These are phyloP conservation scores for Rubia yunnanensis DNA, from an alignment of 257 asterid species.

Conservation along the genomic window DNA sequence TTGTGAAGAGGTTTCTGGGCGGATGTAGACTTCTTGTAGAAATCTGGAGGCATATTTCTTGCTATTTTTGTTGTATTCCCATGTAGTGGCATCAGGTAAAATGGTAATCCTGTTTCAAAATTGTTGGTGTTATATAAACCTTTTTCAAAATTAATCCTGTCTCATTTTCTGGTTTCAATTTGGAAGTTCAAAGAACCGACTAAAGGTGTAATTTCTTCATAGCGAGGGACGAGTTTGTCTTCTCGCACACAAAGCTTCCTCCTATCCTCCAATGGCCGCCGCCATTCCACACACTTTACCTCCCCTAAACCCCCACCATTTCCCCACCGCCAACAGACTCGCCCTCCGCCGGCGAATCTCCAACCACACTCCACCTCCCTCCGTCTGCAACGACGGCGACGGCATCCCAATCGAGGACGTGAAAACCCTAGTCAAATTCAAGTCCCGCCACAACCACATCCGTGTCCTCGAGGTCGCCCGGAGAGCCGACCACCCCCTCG, in stretches of 20 bases:
- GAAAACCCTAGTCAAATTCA: conserved; percentile 68
- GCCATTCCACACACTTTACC: background rate
- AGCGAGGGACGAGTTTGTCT: no score
- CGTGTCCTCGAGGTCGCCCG: conserved; percentile 76
- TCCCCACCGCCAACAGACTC: background rate
- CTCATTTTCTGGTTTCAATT: no score
- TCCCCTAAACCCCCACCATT: background rate
- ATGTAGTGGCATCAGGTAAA: no score
- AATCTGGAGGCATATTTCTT: background rate
- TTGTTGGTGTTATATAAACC: no score
- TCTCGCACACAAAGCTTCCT: background rate
- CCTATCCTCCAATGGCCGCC: background rate
- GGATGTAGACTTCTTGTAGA: background rate
- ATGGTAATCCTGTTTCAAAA: no score
- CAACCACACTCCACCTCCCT: conserved; percentile 17
- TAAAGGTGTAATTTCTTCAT: no score
- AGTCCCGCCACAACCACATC: conserved; percentile 71
- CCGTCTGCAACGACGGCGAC: conserved; percentile 21
- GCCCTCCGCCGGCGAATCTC: background rate
- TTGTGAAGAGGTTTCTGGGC: background rate
- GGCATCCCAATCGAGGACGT: conserved; percentile 79
- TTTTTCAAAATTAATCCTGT: no score
- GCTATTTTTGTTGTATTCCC: background rate
- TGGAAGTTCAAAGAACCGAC: no score
- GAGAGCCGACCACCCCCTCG: conserved; percentile 74